Percentiles rank a stretch among this genome's conserved stretches.
Conservation (phyloP, 1,284 basidiomycete genomes). For the Rhodotorula sp. region DNA sequence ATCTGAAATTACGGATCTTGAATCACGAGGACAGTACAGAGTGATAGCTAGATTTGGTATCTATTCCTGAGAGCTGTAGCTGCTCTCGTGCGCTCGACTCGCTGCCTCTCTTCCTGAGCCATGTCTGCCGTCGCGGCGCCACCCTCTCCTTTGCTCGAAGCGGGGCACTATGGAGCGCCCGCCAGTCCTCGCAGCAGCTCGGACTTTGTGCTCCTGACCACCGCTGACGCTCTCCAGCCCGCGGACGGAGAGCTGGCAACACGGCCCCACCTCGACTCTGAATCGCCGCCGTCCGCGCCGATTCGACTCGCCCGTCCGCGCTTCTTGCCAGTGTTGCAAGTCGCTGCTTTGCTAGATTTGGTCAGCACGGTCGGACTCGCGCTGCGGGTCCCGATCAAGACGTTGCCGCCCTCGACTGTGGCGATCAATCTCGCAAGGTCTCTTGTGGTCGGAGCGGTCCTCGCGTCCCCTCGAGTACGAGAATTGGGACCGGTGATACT, state of each 20-base stretch:
- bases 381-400: not conserved
- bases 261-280: not conserved
- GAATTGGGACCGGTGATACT: conserved; percentile 8
- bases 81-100: not conserved
- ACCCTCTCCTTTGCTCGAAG: not conserved
- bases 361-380: not conserved
- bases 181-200: not conserved
- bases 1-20: not conserved
- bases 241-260: not conserved
- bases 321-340: conserved; percentile 4
- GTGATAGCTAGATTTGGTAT: too few species aligned
- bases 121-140: not conserved
- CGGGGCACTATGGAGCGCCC: not conserved
- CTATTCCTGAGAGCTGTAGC: not conserved
- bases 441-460: not conserved
- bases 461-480: not conserved
- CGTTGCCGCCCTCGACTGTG: not conserved
- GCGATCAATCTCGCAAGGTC: not conserved
- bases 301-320: conserved; percentile 18
- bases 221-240: not conserved
- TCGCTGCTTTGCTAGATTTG: conserved; percentile 5
- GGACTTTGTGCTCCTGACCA: conserved; percentile 16
- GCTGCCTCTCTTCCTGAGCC: not conserved
- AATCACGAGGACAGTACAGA: too few species aligned
- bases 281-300: not conserved